phyloP scores from a whole-genome alignment of 2,329 filamentous ascomycete genomes.

The Lecanicillium sp. region DNA sequence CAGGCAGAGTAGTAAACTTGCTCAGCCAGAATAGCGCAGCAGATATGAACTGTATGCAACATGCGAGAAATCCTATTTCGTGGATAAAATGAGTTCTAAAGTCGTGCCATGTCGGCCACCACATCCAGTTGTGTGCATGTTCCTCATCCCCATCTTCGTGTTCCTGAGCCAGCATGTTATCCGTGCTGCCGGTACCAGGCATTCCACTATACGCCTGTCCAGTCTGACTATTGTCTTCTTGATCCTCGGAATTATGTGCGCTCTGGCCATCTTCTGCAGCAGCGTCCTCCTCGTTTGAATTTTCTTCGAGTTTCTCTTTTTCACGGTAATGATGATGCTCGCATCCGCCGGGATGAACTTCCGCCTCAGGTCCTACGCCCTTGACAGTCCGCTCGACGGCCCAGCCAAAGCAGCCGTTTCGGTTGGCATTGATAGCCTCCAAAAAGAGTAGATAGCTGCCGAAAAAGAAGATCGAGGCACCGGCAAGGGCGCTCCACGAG shows the following conservation, averaged over 20 bases:
- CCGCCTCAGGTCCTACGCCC: not conserved
- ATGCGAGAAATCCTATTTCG: constrained; percentile 56
- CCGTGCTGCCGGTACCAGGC: too few species aligned
- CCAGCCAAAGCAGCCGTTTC: constrained; percentile 6
- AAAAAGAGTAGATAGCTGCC: constrained; percentile 3
- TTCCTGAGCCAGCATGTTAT: too few species aligned
- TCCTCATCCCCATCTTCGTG: too few species aligned
- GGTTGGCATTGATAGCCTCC: constrained; percentile 5
- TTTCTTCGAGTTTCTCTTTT: too few species aligned
- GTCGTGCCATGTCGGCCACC: constrained; percentile 4
- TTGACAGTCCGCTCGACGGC: constrained; percentile 1
- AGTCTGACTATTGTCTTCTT: too few species aligned
- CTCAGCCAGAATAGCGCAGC: constrained; percentile 53
- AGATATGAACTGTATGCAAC: constrained; percentile 44
- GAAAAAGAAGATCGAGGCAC: constrained; percentile 1
- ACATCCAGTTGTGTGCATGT: constrained; percentile 3
- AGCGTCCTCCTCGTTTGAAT: too few species aligned
- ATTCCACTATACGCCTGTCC: too few species aligned
- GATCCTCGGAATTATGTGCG: too few species aligned
- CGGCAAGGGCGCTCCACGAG: constrained; percentile 4
- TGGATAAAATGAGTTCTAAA: constrained; percentile 22
- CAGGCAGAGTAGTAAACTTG: constrained; percentile 30
- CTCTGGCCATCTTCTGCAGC: too few species aligned
- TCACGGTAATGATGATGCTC: not conserved
- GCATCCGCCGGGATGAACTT: not conserved